Base-by-base conservation (phyloP, 2,329 filamentous ascomycete genomes). In the Alternaria brassicae region DNA sequence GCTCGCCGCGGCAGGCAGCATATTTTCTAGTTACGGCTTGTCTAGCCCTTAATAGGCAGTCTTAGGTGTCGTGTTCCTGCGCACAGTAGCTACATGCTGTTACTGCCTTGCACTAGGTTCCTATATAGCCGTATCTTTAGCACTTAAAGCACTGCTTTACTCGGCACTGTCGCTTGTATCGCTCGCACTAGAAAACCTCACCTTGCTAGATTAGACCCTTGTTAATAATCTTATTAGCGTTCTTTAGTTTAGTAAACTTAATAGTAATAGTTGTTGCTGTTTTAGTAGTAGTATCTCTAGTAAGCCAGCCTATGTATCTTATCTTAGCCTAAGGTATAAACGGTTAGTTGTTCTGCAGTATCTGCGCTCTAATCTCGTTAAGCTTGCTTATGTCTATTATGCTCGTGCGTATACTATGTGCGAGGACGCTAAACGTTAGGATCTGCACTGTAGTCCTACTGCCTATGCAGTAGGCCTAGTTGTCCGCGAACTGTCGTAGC, bases 61-160 rank as follows among this genome's bases (percentile, higher is more conserved):
- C 49, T 6, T 8, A 12, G 39, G 37, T 52, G 17, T 52, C 39
- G 49, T 52, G 39, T 28, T 52, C 39, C 39, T 52, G 39, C 28
- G 39, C 28, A 42, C 19, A 52, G 49, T 42, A 15, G 49, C 49
- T 10, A 42, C 28, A 52, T 52, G 49, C 61, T 56, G 27, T 65
- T 63, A 52, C 32, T 63, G 53, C 62, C 63, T 69, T 64, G 49
- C 51, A 65, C 53, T 69, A 36, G 61, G 61, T 66, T 68, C 56
- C 57, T 66, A 63, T 66, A 37, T 66, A 45, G 63, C 61, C 51
- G 32, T 65, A 63, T 51, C 56, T 60, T 60, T 67, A 25, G 65
- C 49, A 66, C 58, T 68, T 60, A 17, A 63, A 69, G 34, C 58
- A 65, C 55, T 36, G 34, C 34, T 36, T 36, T 6, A 36, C 34